Conservation (phyloP, 2,329 filamentous ascomycete species). For the Dactylonectria macrodidyma region DNA sequence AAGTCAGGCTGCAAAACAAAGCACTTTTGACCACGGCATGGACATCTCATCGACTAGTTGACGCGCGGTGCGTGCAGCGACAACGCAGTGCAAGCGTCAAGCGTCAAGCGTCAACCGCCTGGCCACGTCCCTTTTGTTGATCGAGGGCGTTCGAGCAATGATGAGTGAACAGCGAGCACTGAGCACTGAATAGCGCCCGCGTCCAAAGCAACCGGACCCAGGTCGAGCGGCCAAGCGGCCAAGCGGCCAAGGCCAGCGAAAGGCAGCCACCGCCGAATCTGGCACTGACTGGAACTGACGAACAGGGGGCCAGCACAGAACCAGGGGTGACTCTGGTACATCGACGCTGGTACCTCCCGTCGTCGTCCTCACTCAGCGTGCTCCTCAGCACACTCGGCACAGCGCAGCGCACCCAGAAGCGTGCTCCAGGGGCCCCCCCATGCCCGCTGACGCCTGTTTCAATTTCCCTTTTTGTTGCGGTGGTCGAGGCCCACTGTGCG, state of each 20-base stretch:
- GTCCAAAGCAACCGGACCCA: slow-evolving; percentile 16
- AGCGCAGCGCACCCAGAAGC: not conserved
- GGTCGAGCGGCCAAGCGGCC: not conserved
- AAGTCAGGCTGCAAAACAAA: slow-evolving; percentile 13
- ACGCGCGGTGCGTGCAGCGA: slow-evolving; percentile 33
- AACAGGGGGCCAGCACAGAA: not conserved
- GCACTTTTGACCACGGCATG: slow-evolving; percentile 1
- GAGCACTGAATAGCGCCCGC: slow-evolving; percentile 24
- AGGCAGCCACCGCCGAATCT: slow-evolving; percentile 38
- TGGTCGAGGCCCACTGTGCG: slow-evolving; percentile 38
- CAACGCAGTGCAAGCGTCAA: slow-evolving; percentile 35
- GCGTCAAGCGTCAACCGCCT: slow-evolving; percentile 24
- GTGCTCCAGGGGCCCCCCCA: slow-evolving; percentile 33
- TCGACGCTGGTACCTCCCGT: not conserved
- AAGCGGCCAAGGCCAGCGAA: slow-evolving; percentile 2
- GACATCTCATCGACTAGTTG: slow-evolving; percentile 3
- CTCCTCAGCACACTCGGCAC: slow-evolving; percentile 14
- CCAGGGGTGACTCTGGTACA: not conserved
- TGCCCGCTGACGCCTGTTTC: slow-evolving; percentile 44
- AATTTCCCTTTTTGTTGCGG: slow-evolving; percentile 41
- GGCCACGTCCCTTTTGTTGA: slow-evolving; percentile 21
- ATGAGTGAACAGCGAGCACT: too few species aligned
- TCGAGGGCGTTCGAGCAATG: slow-evolving; percentile 1
- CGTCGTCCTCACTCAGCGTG: not conserved
- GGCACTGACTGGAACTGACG: slow-evolving; percentile 21